Evolutionary conservation across 2,329 filamentous ascomycete species (phyloP).

Genomic region (Lithohypha guttulata): DNA sequence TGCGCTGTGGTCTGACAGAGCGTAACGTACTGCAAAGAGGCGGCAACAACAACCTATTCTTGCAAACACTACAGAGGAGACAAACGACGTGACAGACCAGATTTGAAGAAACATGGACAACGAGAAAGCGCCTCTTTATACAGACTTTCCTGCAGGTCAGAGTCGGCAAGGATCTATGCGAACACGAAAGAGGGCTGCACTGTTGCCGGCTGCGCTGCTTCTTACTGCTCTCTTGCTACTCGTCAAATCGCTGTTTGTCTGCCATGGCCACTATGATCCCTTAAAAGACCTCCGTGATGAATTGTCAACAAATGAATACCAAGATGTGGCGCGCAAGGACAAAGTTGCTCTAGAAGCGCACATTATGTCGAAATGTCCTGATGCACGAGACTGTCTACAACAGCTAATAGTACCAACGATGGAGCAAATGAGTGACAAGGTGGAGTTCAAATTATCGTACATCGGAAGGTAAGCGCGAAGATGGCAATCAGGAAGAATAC

Average conservation of each 20-base stretch:
- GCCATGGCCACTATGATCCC: constrained; percentile 16
- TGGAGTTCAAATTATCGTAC: constrained; percentile 83
- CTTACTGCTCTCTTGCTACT: constrained; percentile 13
- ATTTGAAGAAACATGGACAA: too few relatives aligned
- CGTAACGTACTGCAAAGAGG: too few relatives aligned
- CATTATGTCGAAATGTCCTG: constrained; percentile 95
- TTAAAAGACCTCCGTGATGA: neutral
- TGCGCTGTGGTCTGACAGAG: too few relatives aligned
- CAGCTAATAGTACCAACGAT: constrained; percentile 76
- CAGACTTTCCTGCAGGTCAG: too few relatives aligned
- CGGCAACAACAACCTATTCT: too few relatives aligned
- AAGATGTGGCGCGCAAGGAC: constrained; percentile 9
- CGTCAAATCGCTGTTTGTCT: constrained; percentile 15
- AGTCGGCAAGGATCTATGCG: too few relatives aligned
- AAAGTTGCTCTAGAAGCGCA: constrained; percentile 76
- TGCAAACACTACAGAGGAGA: too few relatives aligned
- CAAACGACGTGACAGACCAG: too few relatives aligned
- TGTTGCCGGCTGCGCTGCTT: constrained; percentile 16
- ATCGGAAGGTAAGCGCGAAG: constrained; percentile 59
- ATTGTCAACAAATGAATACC: neutral
- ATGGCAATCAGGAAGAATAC: constrained; percentile 8
- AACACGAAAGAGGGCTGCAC: neutral
- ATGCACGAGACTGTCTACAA: constrained; percentile 72
- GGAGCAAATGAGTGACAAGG: constrained; percentile 68
- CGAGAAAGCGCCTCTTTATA: too few relatives aligned